These are phyloP conservation scores for Margaritispora aquatica DNA, from an alignment of 495 filamentous ascomycete genomes.

Conservation along the genomic window DNA sequence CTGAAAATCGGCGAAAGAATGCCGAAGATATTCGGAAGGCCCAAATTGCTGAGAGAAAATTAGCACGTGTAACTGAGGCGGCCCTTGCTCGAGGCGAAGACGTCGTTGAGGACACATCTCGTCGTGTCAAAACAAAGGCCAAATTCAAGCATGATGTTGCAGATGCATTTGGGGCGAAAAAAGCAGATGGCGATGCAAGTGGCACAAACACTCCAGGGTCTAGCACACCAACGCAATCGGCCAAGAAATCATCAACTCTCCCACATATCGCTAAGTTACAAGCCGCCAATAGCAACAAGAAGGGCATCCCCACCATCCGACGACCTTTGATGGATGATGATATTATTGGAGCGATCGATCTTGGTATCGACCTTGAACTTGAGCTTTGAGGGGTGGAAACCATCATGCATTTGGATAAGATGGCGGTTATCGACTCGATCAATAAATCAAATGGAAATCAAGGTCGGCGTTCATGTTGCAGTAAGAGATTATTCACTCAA, in stretches of 20 bases:
- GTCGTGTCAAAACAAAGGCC: slow-evolving; percentile 54
- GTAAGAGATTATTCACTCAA: background rate
- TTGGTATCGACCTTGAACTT: slow-evolving; percentile 59
- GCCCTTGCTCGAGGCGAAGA: slow-evolving; percentile 48
- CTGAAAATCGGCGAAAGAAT: slow-evolving; percentile 71
- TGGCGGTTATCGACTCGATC: background rate
- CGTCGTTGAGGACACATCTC: slow-evolving; percentile 45
- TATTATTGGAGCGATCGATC: slow-evolving; percentile 72
- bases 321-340: slow-evolving; percentile 77
- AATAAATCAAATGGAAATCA: background rate
- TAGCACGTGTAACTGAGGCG: slow-evolving; percentile 46
- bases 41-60: slow-evolving; percentile 69
- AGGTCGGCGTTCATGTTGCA: background rate
- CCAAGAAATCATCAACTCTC: slow-evolving; percentile 25
- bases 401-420: background rate
- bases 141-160: slow-evolving; percentile 55
- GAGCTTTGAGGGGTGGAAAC: slow-evolving; percentile 25
- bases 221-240: slow-evolving; percentile 16
- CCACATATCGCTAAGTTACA: slow-evolving; percentile 44
- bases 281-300: slow-evolving; percentile 48
- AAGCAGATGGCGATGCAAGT: slow-evolving; percentile 21
- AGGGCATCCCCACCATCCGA: slow-evolving; percentile 57
- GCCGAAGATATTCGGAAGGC: slow-evolving; percentile 77
- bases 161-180: slow-evolving; percentile 26
- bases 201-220: slow-evolving; percentile 35